phyloP scores from a whole-genome alignment of 306 rosid species.

The Clitoria ternatea region DNA sequence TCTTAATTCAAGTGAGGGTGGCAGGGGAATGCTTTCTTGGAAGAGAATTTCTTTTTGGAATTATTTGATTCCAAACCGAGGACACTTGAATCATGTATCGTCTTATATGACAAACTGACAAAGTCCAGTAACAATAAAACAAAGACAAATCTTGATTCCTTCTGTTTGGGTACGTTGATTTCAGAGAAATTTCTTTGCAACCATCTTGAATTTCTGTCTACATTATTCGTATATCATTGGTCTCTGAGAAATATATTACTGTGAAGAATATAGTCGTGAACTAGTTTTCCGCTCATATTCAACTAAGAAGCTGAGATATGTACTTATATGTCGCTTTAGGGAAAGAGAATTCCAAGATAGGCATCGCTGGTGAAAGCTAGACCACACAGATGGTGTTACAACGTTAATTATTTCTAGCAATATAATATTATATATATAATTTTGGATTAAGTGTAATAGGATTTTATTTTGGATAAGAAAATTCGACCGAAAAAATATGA shows the following conservation, averaged over 20 bases:
- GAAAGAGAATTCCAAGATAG: background rate
- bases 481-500: background rate
- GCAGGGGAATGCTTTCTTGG: conserved; percentile 14
- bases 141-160: conserved; percentile 14
- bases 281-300: background rate
- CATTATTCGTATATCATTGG: background rate
- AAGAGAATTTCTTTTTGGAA: conserved; percentile 15
- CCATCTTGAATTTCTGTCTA: conserved; percentile 13
- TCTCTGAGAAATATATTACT: background rate
- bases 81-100: conserved; percentile 8
- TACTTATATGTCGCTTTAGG: background rate
- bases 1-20: background rate
- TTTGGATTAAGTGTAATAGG: background rate
- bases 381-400: background rate
- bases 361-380: background rate
- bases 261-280: background rate
- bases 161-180: background rate
- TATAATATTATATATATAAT: too few relatives aligned
- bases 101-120: background rate
- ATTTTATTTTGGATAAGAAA: background rate
- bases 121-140: background rate
- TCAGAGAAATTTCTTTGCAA: background rate
- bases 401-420: background rate
- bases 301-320: background rate
- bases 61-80: conserved; percentile 10